Evolutionary conservation across 768 basidiomycete genomes (phyloP).

Genomic region (Solioccasus polychromus): DNA sequence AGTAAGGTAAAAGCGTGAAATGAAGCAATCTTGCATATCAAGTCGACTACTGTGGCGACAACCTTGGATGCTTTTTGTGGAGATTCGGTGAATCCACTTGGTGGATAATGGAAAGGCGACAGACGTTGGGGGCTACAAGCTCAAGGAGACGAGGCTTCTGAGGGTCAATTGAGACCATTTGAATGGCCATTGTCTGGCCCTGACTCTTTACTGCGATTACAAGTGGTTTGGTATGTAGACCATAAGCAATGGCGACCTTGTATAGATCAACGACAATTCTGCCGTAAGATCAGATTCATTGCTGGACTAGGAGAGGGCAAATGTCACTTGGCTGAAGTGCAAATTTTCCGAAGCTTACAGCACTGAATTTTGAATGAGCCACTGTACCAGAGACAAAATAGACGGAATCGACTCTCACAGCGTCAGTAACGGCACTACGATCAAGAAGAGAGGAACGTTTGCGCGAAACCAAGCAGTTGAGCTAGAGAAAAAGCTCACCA

Average conservation of each 20-base stretch:
- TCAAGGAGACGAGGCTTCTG: constrained; percentile 27
- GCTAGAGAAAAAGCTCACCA: too few relatives aligned
- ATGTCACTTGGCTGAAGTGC: constrained; percentile 77
- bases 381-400: too few relatives aligned
- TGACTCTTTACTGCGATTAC: constrained; percentile 92
- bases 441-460: too few relatives aligned
- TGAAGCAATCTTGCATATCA: too few relatives aligned
- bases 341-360: constrained; percentile 90
- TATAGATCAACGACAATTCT: constrained; percentile 74
- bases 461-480: too few relatives aligned
- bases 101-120: constrained; percentile 21
- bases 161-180: constrained; percentile 41
- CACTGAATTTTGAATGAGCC: constrained; percentile 97
- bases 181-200: constrained; percentile 60
- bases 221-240: constrained; percentile 91
- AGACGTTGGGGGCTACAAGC: constrained; percentile 37
- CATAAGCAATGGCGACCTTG: constrained; percentile 91
- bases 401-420: too few relatives aligned
- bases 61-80: too few relatives aligned
- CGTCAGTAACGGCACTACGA: too few relatives aligned
- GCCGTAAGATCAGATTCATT: constrained; percentile 61
- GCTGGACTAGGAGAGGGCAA: too few relatives aligned
- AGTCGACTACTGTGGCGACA: too few relatives aligned
- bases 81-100: too few relatives aligned
- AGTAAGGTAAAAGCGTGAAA: too few relatives aligned